phyloP scores from a whole-genome alignment of 2,329 filamentous ascomycete genomes.

The Claviceps arundinis region DNA sequence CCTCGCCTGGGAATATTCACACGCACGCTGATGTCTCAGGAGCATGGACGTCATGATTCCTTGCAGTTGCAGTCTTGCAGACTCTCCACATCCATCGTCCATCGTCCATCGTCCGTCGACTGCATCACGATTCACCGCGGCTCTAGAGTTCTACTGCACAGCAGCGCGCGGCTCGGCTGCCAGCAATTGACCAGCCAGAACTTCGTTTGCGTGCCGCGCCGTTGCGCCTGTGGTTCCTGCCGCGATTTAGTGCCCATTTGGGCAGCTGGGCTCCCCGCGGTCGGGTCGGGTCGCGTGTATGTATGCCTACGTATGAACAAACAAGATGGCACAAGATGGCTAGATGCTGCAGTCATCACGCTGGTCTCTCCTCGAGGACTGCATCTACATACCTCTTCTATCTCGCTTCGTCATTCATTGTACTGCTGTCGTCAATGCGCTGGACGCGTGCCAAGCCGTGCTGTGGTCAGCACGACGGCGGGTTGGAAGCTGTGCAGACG shows the following conservation, averaged over 20 bases:
- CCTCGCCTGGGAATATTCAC: no score
- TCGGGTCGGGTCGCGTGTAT: constrained; percentile 2
- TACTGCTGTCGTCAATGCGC: neutral
- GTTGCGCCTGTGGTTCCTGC: neutral
- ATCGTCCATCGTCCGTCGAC: neutral
- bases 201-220: neutral
- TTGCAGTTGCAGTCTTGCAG: no score
- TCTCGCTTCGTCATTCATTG: neutral
- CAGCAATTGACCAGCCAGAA: neutral
- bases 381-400: neutral
- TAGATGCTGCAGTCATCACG: neutral
- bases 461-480: neutral
- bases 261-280: neutral
- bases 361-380: neutral
- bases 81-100: no score
- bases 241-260: neutral
- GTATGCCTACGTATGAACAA: neutral
- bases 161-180: neutral
- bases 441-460: neutral
- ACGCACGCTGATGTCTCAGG: no score
- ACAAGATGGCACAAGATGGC: neutral
- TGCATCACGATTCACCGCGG: neutral
- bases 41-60: no score
- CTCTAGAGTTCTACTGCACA: neutral
- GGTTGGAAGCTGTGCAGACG: neutral